Evolutionary conservation across 805 yeast species (phyloP), one percentile per base, ranked within the genome.

Genomic region (Metschnikowia borealis): DNA sequence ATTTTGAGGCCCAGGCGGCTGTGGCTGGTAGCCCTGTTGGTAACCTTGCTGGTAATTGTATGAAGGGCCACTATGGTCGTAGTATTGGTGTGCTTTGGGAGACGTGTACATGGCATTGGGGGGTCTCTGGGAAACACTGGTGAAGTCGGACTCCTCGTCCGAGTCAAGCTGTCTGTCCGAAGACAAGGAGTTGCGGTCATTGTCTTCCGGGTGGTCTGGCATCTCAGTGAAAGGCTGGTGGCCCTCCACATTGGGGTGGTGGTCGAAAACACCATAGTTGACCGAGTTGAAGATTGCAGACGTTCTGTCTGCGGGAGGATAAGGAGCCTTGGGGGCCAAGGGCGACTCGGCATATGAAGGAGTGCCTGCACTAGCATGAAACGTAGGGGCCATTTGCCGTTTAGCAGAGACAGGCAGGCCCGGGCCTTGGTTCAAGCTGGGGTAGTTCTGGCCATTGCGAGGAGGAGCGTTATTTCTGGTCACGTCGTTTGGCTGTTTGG

Each of bases 41-140:
- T 15, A 38, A 11, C 31, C 38, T 36, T 37, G 48, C 29, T 41
- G 21, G 11, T 21, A 32, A 38, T 26, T 32, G 13, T 37, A 54
- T 5, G 40, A 31, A 38, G 40, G 44, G 31, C 32, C 13, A 18
- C 37, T 7, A 14, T 40, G 10, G 8, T 46, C 44, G 15, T 38
- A 45, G 36, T 48, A 34, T 7, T 43, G 44, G 41, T 44, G 53
- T 7, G 26, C 47, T 36, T 40, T 49, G 15, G 53, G 53, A 7
- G 53, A 26, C 34, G 53, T 21, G 51, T 57, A 57, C 43, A 35
- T 49, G 38, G 86, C 87, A 59, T 86, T 86, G 14, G 82, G 75
- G 26, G 84, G 90, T 62, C 92, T 73, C 66, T 86, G 92, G 6
- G 91, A 84, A 1, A 87, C 87, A 47, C 89, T 83, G 1, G 94